Conservation (phyloP, 768 basidiomycete genomes). For the Lentinula raphanica region DNA sequence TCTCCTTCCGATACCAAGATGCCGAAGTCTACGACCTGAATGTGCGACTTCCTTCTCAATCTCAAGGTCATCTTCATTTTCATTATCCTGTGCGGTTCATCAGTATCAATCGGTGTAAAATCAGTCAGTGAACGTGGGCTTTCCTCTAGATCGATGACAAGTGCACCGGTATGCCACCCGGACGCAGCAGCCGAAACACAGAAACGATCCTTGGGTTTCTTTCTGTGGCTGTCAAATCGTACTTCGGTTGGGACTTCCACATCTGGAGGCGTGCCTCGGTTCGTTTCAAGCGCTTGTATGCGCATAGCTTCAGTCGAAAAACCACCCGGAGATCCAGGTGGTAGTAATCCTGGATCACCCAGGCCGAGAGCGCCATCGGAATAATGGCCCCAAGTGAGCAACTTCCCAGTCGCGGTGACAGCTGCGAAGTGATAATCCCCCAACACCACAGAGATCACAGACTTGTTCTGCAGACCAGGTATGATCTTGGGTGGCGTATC, state of each 20-base stretch:
- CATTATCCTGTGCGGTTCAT: conserved; percentile 24
- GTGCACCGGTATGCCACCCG: conserved; percentile 90
- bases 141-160: conserved; percentile 83
- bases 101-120: not conserved
- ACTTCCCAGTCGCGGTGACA: conserved; percentile 67
- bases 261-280: conserved; percentile 30
- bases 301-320: conserved; percentile 37
- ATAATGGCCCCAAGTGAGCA: conserved; percentile 78
- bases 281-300: conserved; percentile 20
- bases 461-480: conserved; percentile 67
- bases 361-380: conserved; percentile 81
- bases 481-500: conserved; percentile 53
- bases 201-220: conserved; percentile 52
- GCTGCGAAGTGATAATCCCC: conserved; percentile 94
- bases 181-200: conserved; percentile 78
- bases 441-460: conserved; percentile 80
- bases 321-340: conserved; percentile 55
- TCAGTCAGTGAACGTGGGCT: conserved; percentile 10
- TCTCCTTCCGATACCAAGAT: conserved; percentile 4
- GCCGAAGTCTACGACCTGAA: not conserved
- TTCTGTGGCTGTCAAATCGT: conserved; percentile 58
- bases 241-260: conserved; percentile 66
- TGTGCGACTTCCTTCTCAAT: conserved; percentile 21
- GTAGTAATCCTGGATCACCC: conserved; percentile 60
- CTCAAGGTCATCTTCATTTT: conserved; percentile 33